Conservation (phyloP, 139 green algal genomes). For the Chlamydomonas incerta region DNA sequence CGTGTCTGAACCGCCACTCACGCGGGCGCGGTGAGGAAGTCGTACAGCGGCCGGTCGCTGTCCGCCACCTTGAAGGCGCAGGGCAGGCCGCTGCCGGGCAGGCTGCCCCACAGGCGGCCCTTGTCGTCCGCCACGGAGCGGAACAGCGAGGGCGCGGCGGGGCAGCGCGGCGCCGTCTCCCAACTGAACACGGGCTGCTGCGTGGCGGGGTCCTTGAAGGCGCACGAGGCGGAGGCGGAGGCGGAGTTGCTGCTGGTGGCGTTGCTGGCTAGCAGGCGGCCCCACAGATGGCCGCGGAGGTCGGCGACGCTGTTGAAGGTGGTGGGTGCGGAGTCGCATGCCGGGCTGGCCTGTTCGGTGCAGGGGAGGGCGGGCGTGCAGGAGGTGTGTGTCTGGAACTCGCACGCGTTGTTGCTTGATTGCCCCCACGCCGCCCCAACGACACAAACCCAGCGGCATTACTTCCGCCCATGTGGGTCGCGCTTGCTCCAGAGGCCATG, state of each 20-base stretch:
- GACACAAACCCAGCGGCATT: too few species aligned
- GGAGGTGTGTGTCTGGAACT: too few species aligned
- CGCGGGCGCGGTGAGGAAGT: slow-evolving; percentile 38
- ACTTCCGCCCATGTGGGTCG: not conserved
- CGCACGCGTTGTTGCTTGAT: too few species aligned
- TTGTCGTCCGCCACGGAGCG: not conserved
- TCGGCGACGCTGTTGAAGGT: slow-evolving; percentile 28
- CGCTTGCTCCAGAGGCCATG: not conserved
- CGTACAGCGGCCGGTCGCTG: slow-evolving; percentile 27
- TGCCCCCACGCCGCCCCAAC: too few species aligned
- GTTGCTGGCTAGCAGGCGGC: not conserved
- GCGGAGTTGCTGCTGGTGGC: not conserved
- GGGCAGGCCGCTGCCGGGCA: not conserved
- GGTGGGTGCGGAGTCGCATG: not conserved
- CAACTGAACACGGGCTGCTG: slow-evolving; percentile 16
- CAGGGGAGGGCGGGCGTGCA: not conserved
- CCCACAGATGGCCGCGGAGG: slow-evolving; percentile 1
- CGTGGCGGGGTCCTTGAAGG: slow-evolving; percentile 8
- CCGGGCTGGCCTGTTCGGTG: not conserved
- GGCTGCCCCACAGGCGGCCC: slow-evolving; percentile 21
- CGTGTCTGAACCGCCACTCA: slow-evolving; percentile 5
- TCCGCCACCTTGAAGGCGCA: slow-evolving; percentile 40
- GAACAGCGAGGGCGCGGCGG: not conserved
- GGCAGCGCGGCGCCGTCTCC: slow-evolving; percentile 44
- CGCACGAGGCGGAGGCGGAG: not conserved